Percentiles rank a stretch among this genome's conserved stretches.
These are phyloP conservation scores for Pontederia paniculata DNA, from an alignment of 176 grass and related monocot species.

Conservation along the genomic window DNA sequence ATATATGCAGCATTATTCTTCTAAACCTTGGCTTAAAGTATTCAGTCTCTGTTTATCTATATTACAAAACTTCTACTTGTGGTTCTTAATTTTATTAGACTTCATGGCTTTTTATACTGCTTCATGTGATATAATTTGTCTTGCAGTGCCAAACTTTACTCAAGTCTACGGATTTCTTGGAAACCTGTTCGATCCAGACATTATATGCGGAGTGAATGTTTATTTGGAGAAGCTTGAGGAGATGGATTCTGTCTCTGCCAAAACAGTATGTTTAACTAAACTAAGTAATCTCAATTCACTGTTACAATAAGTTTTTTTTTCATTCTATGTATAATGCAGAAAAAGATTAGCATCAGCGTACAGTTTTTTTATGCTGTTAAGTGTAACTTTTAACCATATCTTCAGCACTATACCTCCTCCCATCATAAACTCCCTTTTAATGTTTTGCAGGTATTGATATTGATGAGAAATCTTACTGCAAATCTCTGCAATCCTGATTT, in stretches of 20 bases:
- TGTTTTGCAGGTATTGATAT: slow-evolving; percentile 44
- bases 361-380: neutral
- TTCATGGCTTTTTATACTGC: too few species aligned
- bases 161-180: slow-evolving; percentile 69
- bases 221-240: slow-evolving; percentile 14
- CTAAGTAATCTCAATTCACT: neutral
- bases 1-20: too few species aligned
- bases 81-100: too few species aligned
- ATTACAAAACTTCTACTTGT: too few species aligned
- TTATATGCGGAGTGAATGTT: slow-evolving; percentile 4
- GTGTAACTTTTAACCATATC: neutral
- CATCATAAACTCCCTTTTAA: neutral
- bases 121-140: neutral
- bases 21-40: too few species aligned
- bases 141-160: slow-evolving; percentile 39
- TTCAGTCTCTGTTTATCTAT: too few species aligned
- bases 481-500: slow-evolving; percentile 46
- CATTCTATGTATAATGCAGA: neutral
- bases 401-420: neutral
- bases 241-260: slow-evolving; percentile 8
- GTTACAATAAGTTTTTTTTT: neutral
- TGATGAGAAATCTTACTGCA: slow-evolving; percentile 54
- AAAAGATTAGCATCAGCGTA: too few species aligned
- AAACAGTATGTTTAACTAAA: slow-evolving; percentile 5
- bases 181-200: slow-evolving; percentile 69